Conservation (phyloP, 2,329 filamentous ascomycete species). For the Spiromastix sp. region DNA sequence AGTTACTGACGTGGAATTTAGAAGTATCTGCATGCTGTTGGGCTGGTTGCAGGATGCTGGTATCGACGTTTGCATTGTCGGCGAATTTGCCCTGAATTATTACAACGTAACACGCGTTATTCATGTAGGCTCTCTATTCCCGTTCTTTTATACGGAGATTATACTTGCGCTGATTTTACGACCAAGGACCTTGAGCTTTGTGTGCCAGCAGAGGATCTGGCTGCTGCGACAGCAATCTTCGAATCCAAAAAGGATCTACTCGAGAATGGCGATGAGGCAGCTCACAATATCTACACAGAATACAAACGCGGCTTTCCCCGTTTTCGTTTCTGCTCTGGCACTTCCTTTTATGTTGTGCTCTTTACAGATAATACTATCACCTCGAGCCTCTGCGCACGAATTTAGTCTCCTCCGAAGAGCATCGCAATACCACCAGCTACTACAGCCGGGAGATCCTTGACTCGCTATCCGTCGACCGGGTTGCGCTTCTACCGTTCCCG, state of each 20-base stretch:
- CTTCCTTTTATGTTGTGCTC: constrained; percentile 9
- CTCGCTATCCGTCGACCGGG: constrained; percentile 51
- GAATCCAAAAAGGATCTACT: constrained; percentile 40
- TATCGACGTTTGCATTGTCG: constrained; percentile 6
- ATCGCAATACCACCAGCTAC: constrained; percentile 66
- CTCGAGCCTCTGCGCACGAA: constrained; percentile 11
- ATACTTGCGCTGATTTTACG: no score
- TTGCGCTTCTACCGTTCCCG: constrained; percentile 14
- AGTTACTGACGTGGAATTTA: constrained; percentile 5
- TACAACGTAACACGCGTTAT: constrained; percentile 7
- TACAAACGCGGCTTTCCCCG: constrained; percentile 16
- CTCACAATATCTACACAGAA: constrained; percentile 17
- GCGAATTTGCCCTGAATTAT: constrained; percentile 10
- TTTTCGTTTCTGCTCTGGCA: constrained; percentile 8
- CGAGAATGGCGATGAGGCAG: constrained; percentile 1
- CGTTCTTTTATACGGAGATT: constrained; percentile 1
- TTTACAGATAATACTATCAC: constrained; percentile 11
- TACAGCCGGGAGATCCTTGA: constrained; percentile 53
- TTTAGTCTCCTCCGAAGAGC: constrained; percentile 2
- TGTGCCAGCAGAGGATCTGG: constrained; percentile 2
- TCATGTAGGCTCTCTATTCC: constrained; percentile 3
- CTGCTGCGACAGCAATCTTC: constrained; percentile 3
- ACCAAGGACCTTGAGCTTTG: constrained; percentile 8
- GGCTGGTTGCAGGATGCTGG: constrained; percentile 11
- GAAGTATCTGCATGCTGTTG: constrained; percentile 19